These are phyloP conservation scores for Quercus gilva DNA, from an alignment of 306 rosid species.

Conservation along the genomic window DNA sequence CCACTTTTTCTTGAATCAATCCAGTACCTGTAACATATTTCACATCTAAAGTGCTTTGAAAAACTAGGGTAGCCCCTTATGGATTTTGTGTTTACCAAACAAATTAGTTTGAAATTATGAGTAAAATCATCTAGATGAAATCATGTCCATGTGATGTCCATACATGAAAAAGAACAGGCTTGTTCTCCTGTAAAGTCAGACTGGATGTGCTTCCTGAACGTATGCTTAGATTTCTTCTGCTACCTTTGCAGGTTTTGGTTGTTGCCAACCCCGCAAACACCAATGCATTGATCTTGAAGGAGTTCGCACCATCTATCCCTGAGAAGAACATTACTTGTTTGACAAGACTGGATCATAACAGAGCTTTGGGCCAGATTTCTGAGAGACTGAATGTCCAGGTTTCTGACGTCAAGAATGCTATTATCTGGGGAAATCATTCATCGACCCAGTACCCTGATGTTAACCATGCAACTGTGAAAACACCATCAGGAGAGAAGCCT, in stretches of 20 bases:
- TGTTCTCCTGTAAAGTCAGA: not conserved
- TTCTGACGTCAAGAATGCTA: conserved; percentile 83
- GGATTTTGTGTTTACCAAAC: not conserved
- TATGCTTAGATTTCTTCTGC: not conserved
- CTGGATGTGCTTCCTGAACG: conserved; percentile 2
- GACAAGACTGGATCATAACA: conserved; percentile 95
- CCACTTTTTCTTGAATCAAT: not conserved
- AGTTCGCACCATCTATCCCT: conserved; percentile 91
- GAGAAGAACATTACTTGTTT: conserved; percentile 82
- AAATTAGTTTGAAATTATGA: not conserved
- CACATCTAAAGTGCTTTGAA: not conserved
- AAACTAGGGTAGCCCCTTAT: not conserved
- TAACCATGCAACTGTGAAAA: conserved; percentile 82
- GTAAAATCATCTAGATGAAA: not conserved
- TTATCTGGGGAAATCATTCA: conserved; percentile 99
- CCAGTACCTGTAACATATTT: not conserved
- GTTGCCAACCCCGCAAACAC: conserved; percentile 99
- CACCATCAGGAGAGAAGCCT: conserved; percentile 70
- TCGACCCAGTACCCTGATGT: conserved; percentile 98
- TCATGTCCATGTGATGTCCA: not conserved
- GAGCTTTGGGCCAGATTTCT: conserved; percentile 97
- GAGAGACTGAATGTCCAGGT: conserved; percentile 82
- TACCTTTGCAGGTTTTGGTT: conserved; percentile 78
- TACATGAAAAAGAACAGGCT: not conserved
- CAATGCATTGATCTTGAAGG: conserved; percentile 96